Evolutionary conservation across 352 stramenopile genomes (phyloP), one percentile per base, ranked within the genome.

Genomic region (Blastocystis sp.): DNA sequence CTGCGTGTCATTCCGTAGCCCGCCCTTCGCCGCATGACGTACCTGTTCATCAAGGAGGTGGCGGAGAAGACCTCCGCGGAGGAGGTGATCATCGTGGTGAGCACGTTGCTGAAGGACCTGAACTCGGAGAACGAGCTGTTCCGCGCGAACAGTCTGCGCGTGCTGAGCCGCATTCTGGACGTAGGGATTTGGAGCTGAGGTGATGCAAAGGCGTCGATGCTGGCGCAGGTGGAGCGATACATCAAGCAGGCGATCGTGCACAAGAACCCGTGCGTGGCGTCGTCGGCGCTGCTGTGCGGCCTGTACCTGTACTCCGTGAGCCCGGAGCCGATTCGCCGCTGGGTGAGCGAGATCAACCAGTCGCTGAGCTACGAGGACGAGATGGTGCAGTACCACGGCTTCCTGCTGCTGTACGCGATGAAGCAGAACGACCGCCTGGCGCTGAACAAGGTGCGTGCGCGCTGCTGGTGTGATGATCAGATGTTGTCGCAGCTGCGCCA

Each of bases 191-290:
- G 13, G 9, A 33, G 3, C 29, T 1, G 2, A 19, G 50, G 3
- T 67, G n/a, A 39, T 74, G 6, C 66, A 24, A 41, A 90, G 66
- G 93, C 94, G n/a, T 96, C 93, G 6, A 96, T 96, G 92, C 91
- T 97, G 62, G 94, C 94, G 77, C 94, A 94, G 61, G 97, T 97
- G 79, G 95, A 98, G 91, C 93, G 95, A 31, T 99, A 99, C 93
- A 96, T 99, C 82, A 99, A 98, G 92, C 97, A 99, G 92, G 97
- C 97, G 1, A 98, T 99, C 82, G 97, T 99, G 62, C 97, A 99
- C 92, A 96, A 95, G 80, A 98, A 98, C 69, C 93, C 95, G 39
- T 94, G 98, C 62, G 97, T 99, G 19, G 93, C 96, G 4, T 98
- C 95, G 91, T 97, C 96, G 0, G 97, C 97, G 13, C 93, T 99